These are phyloP conservation scores for Pseudonitzschia pungens DNA, from an alignment of 108 stramenopile genomes.

Conservation along the genomic window DNA sequence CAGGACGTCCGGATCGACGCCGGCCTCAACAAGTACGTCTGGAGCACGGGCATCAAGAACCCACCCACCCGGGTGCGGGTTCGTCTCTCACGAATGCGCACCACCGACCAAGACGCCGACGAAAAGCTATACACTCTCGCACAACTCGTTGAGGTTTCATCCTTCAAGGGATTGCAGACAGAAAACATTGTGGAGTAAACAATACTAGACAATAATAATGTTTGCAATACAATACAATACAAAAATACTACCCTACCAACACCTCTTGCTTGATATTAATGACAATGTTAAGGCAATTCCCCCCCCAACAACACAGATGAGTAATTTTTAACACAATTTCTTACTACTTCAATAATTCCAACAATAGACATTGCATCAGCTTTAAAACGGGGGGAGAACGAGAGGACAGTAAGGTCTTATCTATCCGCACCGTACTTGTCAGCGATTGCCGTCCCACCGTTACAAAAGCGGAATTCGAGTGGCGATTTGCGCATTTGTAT, in stretches of 20 bases:
- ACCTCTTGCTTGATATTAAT: background rate
- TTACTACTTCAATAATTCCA: no score
- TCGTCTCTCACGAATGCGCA: slow-evolving; percentile 93
- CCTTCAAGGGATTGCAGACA: slow-evolving; percentile 95
- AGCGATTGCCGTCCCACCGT: no score
- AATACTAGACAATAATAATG: background rate
- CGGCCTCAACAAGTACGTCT: slow-evolving; percentile 89
- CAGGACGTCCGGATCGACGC: slow-evolving; percentile 90
- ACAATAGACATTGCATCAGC: no score
- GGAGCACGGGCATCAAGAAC: slow-evolving; percentile 95
- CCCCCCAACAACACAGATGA: no score
- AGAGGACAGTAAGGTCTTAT: no score
- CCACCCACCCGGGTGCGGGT: slow-evolving; percentile 97
- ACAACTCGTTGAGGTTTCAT: slow-evolving; percentile 88
- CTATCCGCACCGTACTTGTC: no score
- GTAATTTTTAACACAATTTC: no score
- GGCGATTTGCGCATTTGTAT: no score
- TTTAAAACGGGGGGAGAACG: no score
- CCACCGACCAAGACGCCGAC: slow-evolving; percentile 98
- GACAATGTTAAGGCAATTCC: background rate
- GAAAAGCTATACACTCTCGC: slow-evolving; percentile 99
- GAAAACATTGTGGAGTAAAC: slow-evolving; percentile 77
- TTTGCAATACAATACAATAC: background rate
- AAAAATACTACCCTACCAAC: background rate
- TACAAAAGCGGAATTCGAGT: no score